Conservation (phyloP, 2,329 filamentous ascomycete genomes). For the Triangularia setosa region DNA sequence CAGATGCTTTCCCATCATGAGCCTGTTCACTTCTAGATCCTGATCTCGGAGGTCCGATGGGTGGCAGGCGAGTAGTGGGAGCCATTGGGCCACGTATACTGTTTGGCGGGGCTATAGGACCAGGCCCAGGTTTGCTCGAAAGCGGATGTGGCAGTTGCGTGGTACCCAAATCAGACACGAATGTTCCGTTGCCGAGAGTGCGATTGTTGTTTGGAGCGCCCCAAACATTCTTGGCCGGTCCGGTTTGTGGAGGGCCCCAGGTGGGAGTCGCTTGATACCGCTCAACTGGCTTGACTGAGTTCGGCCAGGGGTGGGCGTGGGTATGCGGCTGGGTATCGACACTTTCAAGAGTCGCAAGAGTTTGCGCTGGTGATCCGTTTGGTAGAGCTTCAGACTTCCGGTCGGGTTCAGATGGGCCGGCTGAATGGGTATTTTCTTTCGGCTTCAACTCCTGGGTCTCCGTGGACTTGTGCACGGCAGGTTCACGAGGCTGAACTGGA, state of each 20-base stretch:
- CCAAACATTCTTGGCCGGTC: constrained; percentile 63
- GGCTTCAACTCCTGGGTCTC: constrained; percentile 22
- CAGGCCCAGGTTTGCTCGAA: constrained; percentile 35
- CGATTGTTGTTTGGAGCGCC: constrained; percentile 68
- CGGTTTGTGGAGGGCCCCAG: constrained; percentile 44
- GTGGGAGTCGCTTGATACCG: constrained; percentile 40
- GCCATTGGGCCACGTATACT: constrained; percentile 12
- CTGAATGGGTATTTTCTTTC: constrained; percentile 19
- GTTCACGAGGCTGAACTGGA: constrained; percentile 25
- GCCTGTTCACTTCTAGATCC: constrained; percentile 11
- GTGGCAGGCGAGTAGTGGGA: constrained; percentile 25
- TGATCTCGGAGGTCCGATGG: constrained; percentile 32
- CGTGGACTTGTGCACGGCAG: constrained; percentile 1
- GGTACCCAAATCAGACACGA: constrained; percentile 57
- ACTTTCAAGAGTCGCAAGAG: constrained; percentile 12
- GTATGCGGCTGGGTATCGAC: constrained; percentile 19
- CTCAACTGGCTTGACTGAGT: constrained; percentile 39
- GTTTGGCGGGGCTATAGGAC: constrained; percentile 41
- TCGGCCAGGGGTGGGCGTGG: constrained; percentile 22
- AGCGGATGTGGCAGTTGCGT: constrained; percentile 31
- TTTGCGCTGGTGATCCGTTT: constrained; percentile 17
- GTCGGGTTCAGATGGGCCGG: constrained; percentile 3
- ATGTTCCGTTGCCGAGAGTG: constrained; percentile 74
- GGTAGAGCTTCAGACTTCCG: constrained; percentile 16
- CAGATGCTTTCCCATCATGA: neutral